Conservation (phyloP, 2,329 filamentous ascomycete species). For the Diaporthe longicolla region DNA sequence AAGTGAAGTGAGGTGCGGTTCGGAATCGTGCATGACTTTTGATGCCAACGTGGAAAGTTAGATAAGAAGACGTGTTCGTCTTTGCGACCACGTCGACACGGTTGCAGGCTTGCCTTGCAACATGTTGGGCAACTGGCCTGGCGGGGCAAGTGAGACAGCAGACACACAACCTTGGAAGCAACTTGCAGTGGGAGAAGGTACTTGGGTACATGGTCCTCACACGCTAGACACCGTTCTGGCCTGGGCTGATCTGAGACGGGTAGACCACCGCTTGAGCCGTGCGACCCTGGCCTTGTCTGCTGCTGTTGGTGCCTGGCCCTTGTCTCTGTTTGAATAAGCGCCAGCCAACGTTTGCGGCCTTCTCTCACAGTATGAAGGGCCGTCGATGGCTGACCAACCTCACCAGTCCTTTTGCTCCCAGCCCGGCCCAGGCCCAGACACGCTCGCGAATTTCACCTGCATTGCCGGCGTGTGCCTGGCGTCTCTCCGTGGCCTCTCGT, state of each 20-base stretch:
- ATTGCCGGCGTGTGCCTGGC: conserved; percentile 22
- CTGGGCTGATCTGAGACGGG: conserved; percentile 27
- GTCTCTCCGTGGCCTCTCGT: conserved; percentile 44
- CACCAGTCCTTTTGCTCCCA: conserved; percentile 14
- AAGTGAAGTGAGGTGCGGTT: conserved; percentile 11
- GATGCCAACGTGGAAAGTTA: conserved; percentile 22
- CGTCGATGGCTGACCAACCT: conserved; percentile 34
- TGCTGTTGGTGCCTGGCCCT: conserved; percentile 27
- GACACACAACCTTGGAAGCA: too few relatives aligned
- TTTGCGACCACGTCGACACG: conserved; percentile 11
- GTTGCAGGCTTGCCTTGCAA: neutral
- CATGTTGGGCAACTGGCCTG: neutral
- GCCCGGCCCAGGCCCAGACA: conserved; percentile 26
- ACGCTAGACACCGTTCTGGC: conserved; percentile 5
- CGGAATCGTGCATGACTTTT: conserved; percentile 32
- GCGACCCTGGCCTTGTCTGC: conserved; percentile 4
- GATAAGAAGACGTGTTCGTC: conserved; percentile 9
- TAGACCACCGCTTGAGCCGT: conserved; percentile 23
- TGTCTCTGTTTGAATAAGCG: conserved; percentile 39
- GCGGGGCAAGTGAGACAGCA: conserved; percentile 13
- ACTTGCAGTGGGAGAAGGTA: neutral
- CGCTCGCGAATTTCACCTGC: conserved; percentile 2
- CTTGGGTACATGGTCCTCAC: neutral
- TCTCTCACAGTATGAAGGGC: conserved; percentile 1
- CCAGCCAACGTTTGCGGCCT: conserved; percentile 38